phyloP scores from a whole-genome alignment of 352 stramenopile genomes.

The Saprolegnia diclina region DNA sequence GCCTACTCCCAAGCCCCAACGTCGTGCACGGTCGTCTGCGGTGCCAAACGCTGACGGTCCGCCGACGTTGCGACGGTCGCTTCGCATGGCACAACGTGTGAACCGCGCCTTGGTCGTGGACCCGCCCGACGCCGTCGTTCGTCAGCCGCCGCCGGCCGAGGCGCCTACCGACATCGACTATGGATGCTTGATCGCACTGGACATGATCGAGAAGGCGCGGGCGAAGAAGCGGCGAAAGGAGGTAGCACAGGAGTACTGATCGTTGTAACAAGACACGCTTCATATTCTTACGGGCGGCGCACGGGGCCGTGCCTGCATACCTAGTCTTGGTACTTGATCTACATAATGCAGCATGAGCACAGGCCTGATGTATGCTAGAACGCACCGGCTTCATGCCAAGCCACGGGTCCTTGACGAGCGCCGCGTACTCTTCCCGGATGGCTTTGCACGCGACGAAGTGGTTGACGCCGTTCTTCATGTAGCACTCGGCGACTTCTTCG shows the following conservation, averaged over 20 bases:
- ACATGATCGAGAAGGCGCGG: slow-evolving; percentile 21
- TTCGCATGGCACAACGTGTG: not conserved
- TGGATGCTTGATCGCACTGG: slow-evolving; percentile 3
- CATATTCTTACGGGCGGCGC: slow-evolving; percentile 19
- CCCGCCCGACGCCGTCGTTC: not conserved
- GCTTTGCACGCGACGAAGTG: slow-evolving; percentile 82
- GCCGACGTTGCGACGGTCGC: not conserved
- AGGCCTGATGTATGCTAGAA: not conserved
- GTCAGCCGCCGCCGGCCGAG: not conserved
- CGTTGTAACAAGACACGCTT: slow-evolving; percentile 15
- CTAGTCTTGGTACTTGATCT: slow-evolving; percentile 16
- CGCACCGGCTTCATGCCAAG: slow-evolving; percentile 37
- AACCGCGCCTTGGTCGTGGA: not conserved
- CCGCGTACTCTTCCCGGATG: slow-evolving; percentile 76
- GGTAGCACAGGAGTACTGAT: not conserved
- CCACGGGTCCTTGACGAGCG: slow-evolving; percentile 73
- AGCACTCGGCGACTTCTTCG: slow-evolving; percentile 80
- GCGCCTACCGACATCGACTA: not conserved
- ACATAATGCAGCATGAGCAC: not conserved
- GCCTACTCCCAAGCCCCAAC: no score
- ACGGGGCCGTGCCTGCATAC: not conserved
- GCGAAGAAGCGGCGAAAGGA: slow-evolving; percentile 19
- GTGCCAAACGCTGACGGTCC: not conserved
- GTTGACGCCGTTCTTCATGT: slow-evolving; percentile 85
- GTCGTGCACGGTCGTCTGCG: no score